A percentile compares a stretch with the other conserved stretches of the same genome.
Conservation (phyloP, 2,329 filamentous ascomycete species). For the Setomelanomma holmii region DNA sequence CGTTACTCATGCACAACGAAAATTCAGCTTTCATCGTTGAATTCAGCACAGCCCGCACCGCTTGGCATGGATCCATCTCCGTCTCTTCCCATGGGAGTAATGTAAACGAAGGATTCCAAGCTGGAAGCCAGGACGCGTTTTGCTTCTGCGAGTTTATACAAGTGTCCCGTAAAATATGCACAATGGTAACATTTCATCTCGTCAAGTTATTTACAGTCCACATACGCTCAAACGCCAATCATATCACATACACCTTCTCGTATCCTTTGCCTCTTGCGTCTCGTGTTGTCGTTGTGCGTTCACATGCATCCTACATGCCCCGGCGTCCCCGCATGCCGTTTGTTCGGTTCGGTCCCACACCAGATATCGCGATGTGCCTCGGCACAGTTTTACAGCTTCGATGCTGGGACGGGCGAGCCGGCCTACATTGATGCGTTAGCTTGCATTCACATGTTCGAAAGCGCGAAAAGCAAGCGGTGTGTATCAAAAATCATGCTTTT, state of each 20-base stretch:
- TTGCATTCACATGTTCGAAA: constrained; percentile 16
- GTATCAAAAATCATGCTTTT: neutral
- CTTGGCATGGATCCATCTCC: too few relatives aligned
- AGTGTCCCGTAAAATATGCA: neutral
- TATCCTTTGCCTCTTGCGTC: neutral
- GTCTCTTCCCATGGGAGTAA: too few relatives aligned
- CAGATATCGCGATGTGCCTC: constrained; percentile 9
- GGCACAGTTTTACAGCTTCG: constrained; percentile 21
- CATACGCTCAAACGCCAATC: too few relatives aligned
- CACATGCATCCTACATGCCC: neutral
- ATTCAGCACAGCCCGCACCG: too few relatives aligned
- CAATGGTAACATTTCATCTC: neutral
- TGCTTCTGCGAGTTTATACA: too few relatives aligned
- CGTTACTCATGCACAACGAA: too few relatives aligned
- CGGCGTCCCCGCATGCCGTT: too few relatives aligned
- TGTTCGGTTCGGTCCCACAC: too few relatives aligned
- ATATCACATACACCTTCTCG: neutral
- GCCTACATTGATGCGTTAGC: constrained; percentile 20
- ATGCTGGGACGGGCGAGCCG: constrained; percentile 16
- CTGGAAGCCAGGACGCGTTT: too few relatives aligned
- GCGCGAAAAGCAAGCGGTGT: neutral
- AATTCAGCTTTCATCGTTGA: too few relatives aligned
- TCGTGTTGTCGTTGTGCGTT: neutral
- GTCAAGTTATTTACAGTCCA: neutral
- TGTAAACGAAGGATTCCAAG: too few relatives aligned